Base-by-base conservation (phyloP, 768 basidiomycete species). In the Mrakia blollopis region DNA sequence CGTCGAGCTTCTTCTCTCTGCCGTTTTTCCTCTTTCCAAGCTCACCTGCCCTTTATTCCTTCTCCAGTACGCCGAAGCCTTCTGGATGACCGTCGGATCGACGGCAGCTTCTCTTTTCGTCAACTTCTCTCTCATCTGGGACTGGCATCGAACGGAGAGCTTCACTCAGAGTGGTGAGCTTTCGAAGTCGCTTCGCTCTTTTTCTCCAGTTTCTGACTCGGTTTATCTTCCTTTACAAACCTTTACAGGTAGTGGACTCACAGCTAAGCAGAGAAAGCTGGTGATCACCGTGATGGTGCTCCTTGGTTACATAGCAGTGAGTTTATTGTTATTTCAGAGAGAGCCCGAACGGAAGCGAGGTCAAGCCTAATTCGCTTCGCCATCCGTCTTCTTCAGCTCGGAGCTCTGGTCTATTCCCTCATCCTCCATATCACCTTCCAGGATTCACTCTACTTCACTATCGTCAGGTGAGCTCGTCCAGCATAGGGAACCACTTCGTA, bases 201-300 rank as follows among this genome's bases (percentile, higher is more conserved):
- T 6, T 41, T 35, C 28, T 8, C 28, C n/a, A n/a, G n/a, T n/a
- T 35, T 28, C n/a, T n/a, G 32, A 16, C 61, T 3, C 28, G 16
- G 14, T 16, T 52, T n/a, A 8, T 62, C 28, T 35, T 60, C 61
- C 16, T 2, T 35, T n/a, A n/a, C n/a, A n/a, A n/a, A n/a, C n/a
- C n/a, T 9, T 16, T 30, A 7, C 61, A 62, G 61, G 61, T 6
- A 62, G 61, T 35, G 93, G 93, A 0, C 84, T 94, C 52, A 94
- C 92, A 0, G 87, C 87, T 32, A 92, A 89, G 81, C 93, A 94
- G 80, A 88, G 92, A 6, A 88, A 80, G 6, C 87, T 94, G n/a
- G 88, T 91, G 44, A 90, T 94, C 76, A 87, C 91, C 50, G 88
- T 91, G 75, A 94, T 94, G 80, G 81, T 89, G 23, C 84, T 94